Base-by-base conservation (phyloP, 257 asterid species). In the Jasminum sambac region DNA sequence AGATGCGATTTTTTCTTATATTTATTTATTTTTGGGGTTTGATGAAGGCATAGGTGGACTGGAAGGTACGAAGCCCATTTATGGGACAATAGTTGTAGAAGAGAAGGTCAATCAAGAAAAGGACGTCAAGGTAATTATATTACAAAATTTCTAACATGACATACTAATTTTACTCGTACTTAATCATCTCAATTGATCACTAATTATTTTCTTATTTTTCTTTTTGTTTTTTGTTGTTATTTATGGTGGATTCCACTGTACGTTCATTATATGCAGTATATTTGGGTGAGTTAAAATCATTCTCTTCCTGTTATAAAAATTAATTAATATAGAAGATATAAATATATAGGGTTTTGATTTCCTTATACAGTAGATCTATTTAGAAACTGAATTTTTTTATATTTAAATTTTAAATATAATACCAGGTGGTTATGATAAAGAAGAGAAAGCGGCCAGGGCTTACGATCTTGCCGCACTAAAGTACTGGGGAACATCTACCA, bases 111-210 rank as follows among this genome's bases (percentile, higher is more conserved):
- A 59, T 88, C 95, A 2, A 80, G 98, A 25, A 93, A 93, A 82
- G 98, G 98, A 70, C 96, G 97, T 69, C 98, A 93, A 89, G 96
- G 98, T 92, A 52, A n/a, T n/a, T n/a, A n/a, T n/a, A n/a, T n/a
- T 19, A 72, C 12, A 4, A 40, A 57, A 42, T 3, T 59, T 57
- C 34, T 21, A 52, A 14, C 30, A 17, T 17, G 12, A 2, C 21
- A 21, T 52, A 16, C 2, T 30, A 8, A 0, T 21, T 57, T 16
- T n/a, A 52, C 12, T 42, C 60, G 19, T 2, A 2, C 3, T 52
- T 17, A 19, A 52, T 52, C 21, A 52, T 23, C 30, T 48, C 61
- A 52, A 8, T 52, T 52, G 11, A 14, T 63, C 23, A 16, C 77
- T 46, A 59, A 66, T 30, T 17, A 3, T 10, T 24, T 8, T 67